Percentiles rank a stretch among this genome's conserved stretches.
phyloP scores from a whole-genome alignment of 441 rosid genomes.

The Pelargonium fulgidum region DNA sequence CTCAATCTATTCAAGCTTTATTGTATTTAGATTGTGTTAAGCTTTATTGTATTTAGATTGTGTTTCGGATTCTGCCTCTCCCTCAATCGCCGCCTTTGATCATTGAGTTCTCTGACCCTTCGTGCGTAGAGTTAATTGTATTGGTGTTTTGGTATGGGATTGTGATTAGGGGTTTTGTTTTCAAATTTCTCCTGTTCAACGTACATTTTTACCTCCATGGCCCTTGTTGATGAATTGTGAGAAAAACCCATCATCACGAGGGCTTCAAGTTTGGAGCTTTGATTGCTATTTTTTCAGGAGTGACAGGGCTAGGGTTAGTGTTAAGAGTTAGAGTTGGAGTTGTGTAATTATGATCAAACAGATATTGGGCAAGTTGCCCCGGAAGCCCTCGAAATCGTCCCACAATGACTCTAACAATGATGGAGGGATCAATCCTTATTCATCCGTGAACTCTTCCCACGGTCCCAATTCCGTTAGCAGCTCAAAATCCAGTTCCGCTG shows the following conservation, averaged over 20 bases:
- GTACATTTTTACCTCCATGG: slow-evolving; percentile 16
- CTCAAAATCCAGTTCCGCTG: slow-evolving; percentile 33
- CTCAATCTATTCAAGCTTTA: slow-evolving; percentile 6
- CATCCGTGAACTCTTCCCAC: slow-evolving; percentile 35
- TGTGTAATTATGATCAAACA: slow-evolving; percentile 71
- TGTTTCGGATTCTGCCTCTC: not conserved
- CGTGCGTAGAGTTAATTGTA: slow-evolving; percentile 2
- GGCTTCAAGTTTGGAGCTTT: slow-evolving; percentile 22
- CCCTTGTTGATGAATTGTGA: slow-evolving; percentile 19
- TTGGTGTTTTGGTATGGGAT: slow-evolving; percentile 7
- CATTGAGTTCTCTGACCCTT: not conserved
- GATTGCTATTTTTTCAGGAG: slow-evolving; percentile 21
- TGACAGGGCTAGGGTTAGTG: slow-evolving; percentile 20
- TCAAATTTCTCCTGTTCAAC: not conserved
- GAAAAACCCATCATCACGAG: slow-evolving; percentile 23
- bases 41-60: not conserved
- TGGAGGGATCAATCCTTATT: slow-evolving; percentile 34
- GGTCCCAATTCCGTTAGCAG: slow-evolving; percentile 36
- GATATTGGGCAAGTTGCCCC: slow-evolving; percentile 71
- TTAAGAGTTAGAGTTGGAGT: slow-evolving; percentile 18
- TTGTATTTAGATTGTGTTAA: not conserved
- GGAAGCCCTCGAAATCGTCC: slow-evolving; percentile 72
- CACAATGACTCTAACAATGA: slow-evolving; percentile 34
- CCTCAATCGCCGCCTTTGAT: not conserved
- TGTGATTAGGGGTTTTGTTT: slow-evolving; percentile 20